Base-by-base conservation (phyloP, 2,329 filamentous ascomycete genomes). In the Paecilomyces sp. region DNA sequence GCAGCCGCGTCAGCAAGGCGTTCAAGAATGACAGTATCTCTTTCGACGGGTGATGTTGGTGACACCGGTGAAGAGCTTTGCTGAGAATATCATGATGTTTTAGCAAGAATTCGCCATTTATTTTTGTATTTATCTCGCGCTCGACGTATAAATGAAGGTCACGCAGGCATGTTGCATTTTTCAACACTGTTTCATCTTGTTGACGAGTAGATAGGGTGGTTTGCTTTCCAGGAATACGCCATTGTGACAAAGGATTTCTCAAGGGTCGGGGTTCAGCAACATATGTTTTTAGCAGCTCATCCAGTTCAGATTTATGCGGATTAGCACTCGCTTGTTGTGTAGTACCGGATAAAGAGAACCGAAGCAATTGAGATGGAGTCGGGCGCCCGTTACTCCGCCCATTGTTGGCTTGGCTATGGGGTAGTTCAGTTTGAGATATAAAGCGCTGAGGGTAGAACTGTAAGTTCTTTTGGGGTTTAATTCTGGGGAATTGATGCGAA, bases 21-120 rank as follows among this genome's bases (percentile, higher is more conserved):
- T 69, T 70, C 31, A 76, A 58, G 2, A 65, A 60, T 5, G 65
- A 65, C 15, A 74, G 62, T 22, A 76, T 66, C 54, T 76, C 72
- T 8, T 65, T 62, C 52, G 67, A 68, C 13, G 70, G 67, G 54
- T 64, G 60, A 31, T 62, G 56, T n/a, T 54, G 63, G 57, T 68
- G 60, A 57, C 66, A 72, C 25, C 58, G 64, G 41, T 62, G 55
- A 13, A 76, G 56, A 8, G 64, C 66, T 53, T 63, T 13, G 9
- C 47, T 55, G 6, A 75, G 54, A 7, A 30, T 13, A 2, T 22
- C 13, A 36, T 64, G 66, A 18, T 58, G 18, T 3, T 57, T 11
- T 56, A 61, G 64, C 28, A 66, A 57, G 18, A 62, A 3, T 18
- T 36, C 22, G 7, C 59, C 57, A 50, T 59, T 63, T 6, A 55